Percentiles rank a stretch among this genome's conserved stretches.
Conservation (phyloP, 208 protist genomes). For the Trypanosoma cruzi region DNA sequence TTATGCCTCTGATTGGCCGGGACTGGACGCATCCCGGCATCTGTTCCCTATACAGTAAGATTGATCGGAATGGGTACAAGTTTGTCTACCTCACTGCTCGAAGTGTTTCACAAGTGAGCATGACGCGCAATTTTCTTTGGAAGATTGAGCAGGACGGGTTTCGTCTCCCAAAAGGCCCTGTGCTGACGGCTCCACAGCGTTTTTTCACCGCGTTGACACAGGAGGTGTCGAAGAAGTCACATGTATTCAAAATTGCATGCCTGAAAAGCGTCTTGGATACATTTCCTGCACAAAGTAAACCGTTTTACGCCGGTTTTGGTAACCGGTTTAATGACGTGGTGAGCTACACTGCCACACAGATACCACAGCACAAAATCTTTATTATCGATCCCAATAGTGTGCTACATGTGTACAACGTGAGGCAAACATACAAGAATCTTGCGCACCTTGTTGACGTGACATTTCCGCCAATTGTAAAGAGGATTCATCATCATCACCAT, state of each 20-base stretch:
- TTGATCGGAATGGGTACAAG: slow-evolving; percentile 95
- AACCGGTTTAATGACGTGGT: slow-evolving; percentile 92
- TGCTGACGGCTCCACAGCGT: slow-evolving; percentile 87
- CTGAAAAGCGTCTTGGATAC: slow-evolving; percentile 65
- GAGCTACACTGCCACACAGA: slow-evolving; percentile 82
- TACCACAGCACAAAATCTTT: slow-evolving; percentile 86
- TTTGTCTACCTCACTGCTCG: slow-evolving; percentile 93
- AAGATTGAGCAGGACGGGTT: slow-evolving; percentile 77
- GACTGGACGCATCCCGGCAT: slow-evolving; percentile 97
- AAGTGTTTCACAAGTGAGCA: slow-evolving; percentile 86
- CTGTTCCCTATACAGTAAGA: slow-evolving; percentile 93
- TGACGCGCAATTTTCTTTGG: slow-evolving; percentile 85
- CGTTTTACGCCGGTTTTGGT: slow-evolving; percentile 93
- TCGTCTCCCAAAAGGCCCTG: slow-evolving; percentile 80
- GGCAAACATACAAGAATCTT: slow-evolving; percentile 79
- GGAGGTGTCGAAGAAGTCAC: slow-evolving; percentile 89
- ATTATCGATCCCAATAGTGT: slow-evolving; percentile 85
- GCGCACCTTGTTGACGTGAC: slow-evolving; percentile 80
- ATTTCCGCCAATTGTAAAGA: slow-evolving; percentile 64
- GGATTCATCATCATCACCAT: slow-evolving; percentile 4
- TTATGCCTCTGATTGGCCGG: slow-evolving; percentile 91
- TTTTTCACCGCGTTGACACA: slow-evolving; percentile 89
- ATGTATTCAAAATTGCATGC: slow-evolving; percentile 93
- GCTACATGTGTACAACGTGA: slow-evolving; percentile 75
- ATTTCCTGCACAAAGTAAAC: slow-evolving; percentile 70